Conservation (phyloP, 768 basidiomycete species). For the Phylloporus rhodoxanthus region DNA sequence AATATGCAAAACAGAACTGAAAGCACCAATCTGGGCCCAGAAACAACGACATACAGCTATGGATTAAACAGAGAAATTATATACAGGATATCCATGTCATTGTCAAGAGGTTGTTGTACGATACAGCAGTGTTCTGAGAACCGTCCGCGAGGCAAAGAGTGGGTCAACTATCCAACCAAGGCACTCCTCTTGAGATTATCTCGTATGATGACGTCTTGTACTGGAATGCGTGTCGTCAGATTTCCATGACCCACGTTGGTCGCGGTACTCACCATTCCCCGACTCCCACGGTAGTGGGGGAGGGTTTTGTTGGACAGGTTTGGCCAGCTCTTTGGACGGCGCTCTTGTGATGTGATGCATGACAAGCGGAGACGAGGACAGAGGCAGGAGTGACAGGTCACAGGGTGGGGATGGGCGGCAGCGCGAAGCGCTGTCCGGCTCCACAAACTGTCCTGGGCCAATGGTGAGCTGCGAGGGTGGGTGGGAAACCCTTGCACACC, state of each 20-base stretch:
- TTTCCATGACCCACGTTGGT: background rate
- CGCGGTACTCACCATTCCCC: constrained; percentile 38
- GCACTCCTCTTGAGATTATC: constrained; percentile 52
- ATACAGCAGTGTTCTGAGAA: background rate
- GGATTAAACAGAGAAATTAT: background rate
- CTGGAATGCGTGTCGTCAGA: constrained; percentile 31
- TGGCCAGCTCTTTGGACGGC: no score
- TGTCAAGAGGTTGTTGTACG: background rate
- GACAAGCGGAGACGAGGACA: no score
- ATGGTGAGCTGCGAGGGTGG: no score
- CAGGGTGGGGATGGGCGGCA: no score
- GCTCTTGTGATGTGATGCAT: no score
- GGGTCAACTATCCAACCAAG: constrained; percentile 32
- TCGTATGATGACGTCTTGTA: constrained; percentile 62
- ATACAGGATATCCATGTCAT: background rate
- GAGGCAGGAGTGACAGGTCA: no score
- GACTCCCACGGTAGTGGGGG: no score
- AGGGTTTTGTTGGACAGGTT: no score
- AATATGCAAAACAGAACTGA: no score
- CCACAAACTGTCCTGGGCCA: no score
- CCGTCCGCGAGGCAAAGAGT: background rate
- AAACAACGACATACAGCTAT: background rate
- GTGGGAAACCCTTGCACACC: no score
- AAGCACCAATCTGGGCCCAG: background rate
- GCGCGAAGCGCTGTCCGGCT: no score